Evolutionary conservation across 345 rosid genomes (phyloP).

Genomic region (Arabis alpina): DNA sequence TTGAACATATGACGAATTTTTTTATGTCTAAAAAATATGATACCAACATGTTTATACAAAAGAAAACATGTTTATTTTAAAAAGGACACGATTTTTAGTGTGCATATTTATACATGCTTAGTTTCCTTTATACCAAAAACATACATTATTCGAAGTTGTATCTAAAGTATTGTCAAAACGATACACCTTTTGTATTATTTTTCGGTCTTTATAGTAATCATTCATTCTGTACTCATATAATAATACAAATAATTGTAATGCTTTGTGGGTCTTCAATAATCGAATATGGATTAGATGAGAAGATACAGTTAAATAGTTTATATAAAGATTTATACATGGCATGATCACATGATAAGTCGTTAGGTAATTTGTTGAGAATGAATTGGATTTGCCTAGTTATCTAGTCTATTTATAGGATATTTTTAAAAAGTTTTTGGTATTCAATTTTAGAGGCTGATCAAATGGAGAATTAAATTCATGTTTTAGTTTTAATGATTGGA

Average conservation of each 20-base stretch:
- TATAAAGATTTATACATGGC: conserved; percentile 23
- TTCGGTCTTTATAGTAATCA: neutral
- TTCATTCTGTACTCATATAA: conserved; percentile 2
- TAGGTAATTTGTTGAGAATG: conserved; percentile 31
- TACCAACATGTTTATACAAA: too few species aligned
- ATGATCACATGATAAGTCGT: conserved; percentile 43
- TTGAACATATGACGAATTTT: too few species aligned
- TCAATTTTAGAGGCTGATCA: conserved; percentile 9
- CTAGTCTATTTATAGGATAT: conserved; percentile 18
- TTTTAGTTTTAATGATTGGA: neutral
- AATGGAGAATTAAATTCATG: neutral
- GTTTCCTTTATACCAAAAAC: too few species aligned
- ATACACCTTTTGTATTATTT: too few species aligned
- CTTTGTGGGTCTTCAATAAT: conserved; percentile 30
- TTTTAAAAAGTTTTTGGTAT: neutral
- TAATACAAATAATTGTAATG: conserved; percentile 34
- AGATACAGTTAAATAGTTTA: conserved; percentile 29
- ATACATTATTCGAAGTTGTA: too few species aligned
- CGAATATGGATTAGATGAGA: conserved; percentile 28
- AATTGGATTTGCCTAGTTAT: conserved; percentile 39
- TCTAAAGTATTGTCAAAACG: too few species aligned
- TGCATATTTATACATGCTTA: too few species aligned
- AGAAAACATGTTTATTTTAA: too few species aligned
- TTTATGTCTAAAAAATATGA: too few species aligned
- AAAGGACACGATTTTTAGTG: too few species aligned